Base-by-base conservation (phyloP, 495 filamentous ascomycete genomes). In the Talaromyces stipitatus region DNA sequence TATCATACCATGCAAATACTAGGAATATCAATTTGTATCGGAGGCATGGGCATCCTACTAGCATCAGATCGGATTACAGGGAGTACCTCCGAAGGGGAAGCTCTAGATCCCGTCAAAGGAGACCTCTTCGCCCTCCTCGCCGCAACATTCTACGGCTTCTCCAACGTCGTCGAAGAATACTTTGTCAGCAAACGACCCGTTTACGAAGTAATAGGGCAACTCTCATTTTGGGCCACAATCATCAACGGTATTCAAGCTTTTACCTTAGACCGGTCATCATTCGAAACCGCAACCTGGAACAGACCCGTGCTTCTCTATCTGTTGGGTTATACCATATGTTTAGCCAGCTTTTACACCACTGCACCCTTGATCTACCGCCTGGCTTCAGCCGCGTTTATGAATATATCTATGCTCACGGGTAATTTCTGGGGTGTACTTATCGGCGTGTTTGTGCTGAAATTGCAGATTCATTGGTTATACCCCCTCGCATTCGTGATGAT, bases 391-490 rank as follows among this genome's bases (percentile, higher is more conserved):
- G 94, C 92, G 18, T 96, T 98, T 75, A 96, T 97, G 78, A 95
- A 98, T 70, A 91, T 98, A 68, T 90, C 85, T 27, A 76, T 98
- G 65, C 77, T 98, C 52, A 98, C 95, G 18, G 88, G 85, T 65
- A 97, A 96, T 72, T 97, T 97, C 77, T 97, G 95, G 92, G 90
- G 90, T 64, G 88, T 95, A 26, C 82, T 90, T 59, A 92, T 98
- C 62, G 94, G 94, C 43, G 78, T 95, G 55, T 77, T 84, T 61
- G 85, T 97, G 41, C 96, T 98, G 69, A 82, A 86, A 38, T 84
- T 88, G 59, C 68, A 70, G 16, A 83, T 98, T 57, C 88, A 94
- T 71, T 96, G 83, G 78, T 78, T 96, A 78, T 98, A 98, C 70
- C 94, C 94, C 2, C 88, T 96, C 66, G 94, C 94, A 23, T 97